Evolutionary conservation across 495 filamentous ascomycete genomes (phyloP).

Genomic region (Penicillium tannophilum): DNA sequence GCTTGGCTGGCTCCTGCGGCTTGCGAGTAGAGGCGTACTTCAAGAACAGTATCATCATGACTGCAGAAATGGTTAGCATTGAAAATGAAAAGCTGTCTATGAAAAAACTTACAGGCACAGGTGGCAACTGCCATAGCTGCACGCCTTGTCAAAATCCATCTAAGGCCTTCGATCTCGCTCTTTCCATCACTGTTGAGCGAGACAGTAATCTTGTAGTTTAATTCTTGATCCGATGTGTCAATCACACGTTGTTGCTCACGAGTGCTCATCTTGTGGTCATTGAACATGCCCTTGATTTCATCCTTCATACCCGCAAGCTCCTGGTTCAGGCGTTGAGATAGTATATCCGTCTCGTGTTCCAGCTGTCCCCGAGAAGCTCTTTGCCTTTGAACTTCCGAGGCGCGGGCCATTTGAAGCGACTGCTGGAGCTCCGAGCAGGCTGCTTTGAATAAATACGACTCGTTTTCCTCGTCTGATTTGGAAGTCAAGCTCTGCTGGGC

Average conservation of each 20-base stretch:
- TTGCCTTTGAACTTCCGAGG: conserved; percentile 63
- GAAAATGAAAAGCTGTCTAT: neutral
- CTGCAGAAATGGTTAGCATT: conserved; percentile 32
- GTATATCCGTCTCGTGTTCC: conserved; percentile 91
- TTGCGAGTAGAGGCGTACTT: conserved; percentile 46
- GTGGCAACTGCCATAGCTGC: conserved; percentile 76
- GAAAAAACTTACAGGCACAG: conserved; percentile 39
- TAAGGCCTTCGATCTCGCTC: conserved; percentile 84
- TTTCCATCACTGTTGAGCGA: conserved; percentile 81
- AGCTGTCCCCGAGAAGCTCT: conserved; percentile 79
- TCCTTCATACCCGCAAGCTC: conserved; percentile 81
- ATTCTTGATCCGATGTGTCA: conserved; percentile 83
- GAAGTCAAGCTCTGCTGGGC: conserved; percentile 75
- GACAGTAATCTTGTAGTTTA: conserved; percentile 93
- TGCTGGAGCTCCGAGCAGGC: conserved; percentile 91
- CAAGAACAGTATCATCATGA: conserved; percentile 51
- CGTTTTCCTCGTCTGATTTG: conserved; percentile 82
- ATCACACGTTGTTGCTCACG: conserved; percentile 80
- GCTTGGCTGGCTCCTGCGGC: conserved; percentile 31
- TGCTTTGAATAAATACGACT: conserved; percentile 90
- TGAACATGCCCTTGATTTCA: conserved; percentile 91
- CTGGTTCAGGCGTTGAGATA: conserved; percentile 79
- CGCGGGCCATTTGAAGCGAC: conserved; percentile 62
- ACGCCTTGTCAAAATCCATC: conserved; percentile 87
- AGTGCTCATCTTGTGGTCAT: conserved; percentile 92